These are phyloP conservation scores for Polytrichum formosum DNA, from an alignment of 225 moss, liverwort and hornwort genomes.

Conservation along the genomic window DNA sequence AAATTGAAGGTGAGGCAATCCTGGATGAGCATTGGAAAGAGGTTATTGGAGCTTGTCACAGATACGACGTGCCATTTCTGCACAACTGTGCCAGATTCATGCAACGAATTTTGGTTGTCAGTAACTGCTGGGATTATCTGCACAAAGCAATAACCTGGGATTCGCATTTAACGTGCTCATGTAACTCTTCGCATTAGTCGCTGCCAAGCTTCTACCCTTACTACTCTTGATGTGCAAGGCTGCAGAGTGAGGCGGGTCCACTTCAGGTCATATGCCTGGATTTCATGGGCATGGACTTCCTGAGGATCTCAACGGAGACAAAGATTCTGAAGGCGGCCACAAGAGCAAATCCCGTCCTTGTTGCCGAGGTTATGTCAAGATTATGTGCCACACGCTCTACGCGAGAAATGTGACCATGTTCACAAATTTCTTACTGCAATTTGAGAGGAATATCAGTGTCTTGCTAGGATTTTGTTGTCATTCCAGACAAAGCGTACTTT, in stretches of 20 bases:
- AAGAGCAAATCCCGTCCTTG: neutral
- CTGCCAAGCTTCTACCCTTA: too few species aligned
- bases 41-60: neutral
- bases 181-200: too few species aligned
- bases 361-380: neutral
- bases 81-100: neutral
- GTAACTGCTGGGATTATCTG: neutral
- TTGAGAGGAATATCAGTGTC: too few species aligned
- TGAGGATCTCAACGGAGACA: neutral
- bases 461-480: too few species aligned
- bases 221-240: too few species aligned
- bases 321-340: neutral
- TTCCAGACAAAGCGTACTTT: too few species aligned
- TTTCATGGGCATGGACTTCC: neutral
- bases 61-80: conserved; percentile 1
- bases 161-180: too few species aligned
- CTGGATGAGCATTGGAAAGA: neutral
- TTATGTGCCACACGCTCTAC: neutral
- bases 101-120: neutral
- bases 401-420: too few species aligned
- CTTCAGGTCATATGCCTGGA: neutral
- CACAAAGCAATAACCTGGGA: neutral
- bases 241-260: neutral
- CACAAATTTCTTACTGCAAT: too few species aligned
- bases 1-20: neutral